Evolutionary conservation across 768 basidiomycete genomes (phyloP), one percentile per base, ranked within the genome.

Genomic region (Mycena galericulata): DNA sequence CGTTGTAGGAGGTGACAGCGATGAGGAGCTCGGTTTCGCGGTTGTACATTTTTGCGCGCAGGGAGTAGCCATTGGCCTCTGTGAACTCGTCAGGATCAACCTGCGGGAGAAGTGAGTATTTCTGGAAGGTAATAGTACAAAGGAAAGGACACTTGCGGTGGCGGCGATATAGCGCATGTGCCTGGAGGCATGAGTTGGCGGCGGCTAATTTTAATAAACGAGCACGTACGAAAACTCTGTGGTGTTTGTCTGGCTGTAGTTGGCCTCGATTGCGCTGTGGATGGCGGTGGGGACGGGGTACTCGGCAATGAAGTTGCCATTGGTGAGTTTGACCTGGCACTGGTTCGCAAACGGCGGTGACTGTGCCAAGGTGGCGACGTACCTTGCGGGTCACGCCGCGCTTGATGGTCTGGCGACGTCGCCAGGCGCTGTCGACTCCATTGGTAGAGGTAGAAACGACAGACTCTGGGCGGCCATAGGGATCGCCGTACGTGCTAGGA

Each of bases 101-200:
- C 34, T 36, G 34, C 14, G 6, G 14, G 8, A 14, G 14, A 36
- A 6, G 14, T 36, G 34, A 36, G 34, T 36, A 14, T n/a, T n/a
- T 36, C 34, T 6, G 34, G 34, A 36, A 6, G 14, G 14, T 36
- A 7, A 36, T 36, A 14, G 34, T n/a, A 14, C 34, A 36, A 14
- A 36, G 34, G 14, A 36, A 36, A 36, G 34, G n/a, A n/a, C n/a
- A 36, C 34, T 36, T 36, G 34, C 34, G 17, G 94, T 96, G 20
- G 94, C 95, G 20, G 96, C 96, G 46, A 91, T 96, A 81, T 97
- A 98, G 45, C 96, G 88, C 94, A 98, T 95, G 79, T 98, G 95
- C 36, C 90, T 92, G 67, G 8, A 22, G 8, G 40, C 6, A 26
- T 64, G 41, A 70, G 67, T 22, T 15, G 46, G 29, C 26, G 24